A percentile compares a stretch with the other conserved stretches of the same genome.
Evolutionary conservation across 2,329 filamentous ascomycete species (phyloP).

Genomic region (Colletotrichum eleusines): DNA sequence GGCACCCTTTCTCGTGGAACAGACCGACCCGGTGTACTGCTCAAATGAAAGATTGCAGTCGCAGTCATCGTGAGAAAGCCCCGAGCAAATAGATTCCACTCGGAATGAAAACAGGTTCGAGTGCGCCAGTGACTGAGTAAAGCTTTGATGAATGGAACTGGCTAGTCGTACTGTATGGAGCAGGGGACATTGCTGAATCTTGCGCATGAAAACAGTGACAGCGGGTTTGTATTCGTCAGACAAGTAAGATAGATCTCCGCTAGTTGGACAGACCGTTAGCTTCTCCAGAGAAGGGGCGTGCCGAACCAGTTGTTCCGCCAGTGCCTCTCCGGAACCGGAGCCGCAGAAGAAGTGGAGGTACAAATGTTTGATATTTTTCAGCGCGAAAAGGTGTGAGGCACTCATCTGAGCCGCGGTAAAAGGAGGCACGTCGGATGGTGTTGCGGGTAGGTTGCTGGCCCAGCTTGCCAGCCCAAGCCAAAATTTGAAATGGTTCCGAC

Average conservation of each 20-base stretch:
- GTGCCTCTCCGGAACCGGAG: background rate
- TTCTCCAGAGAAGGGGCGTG: background rate
- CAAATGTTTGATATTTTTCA: constrained; percentile 2
- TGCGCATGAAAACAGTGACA: background rate
- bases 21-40: background rate
- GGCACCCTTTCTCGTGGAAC: accelerated
- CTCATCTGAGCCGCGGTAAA: background rate
- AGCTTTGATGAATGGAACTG: background rate
- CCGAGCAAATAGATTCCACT: background rate
- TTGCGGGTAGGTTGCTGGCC: background rate
- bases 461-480: background rate
- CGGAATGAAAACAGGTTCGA: background rate
- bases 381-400: background rate
- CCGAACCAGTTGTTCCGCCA: background rate
- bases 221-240: background rate
- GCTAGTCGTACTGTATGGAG: background rate
- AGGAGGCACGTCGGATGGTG: background rate
- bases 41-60: background rate
- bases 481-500: background rate
- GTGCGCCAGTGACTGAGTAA: background rate
- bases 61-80: background rate
- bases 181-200: background rate
- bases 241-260: background rate
- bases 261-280: background rate
- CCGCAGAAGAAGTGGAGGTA: constrained; percentile 2